These are phyloP conservation scores for Pycnococcus provasolii DNA, from an alignment of 139 green algal genomes.

Conservation along the genomic window DNA sequence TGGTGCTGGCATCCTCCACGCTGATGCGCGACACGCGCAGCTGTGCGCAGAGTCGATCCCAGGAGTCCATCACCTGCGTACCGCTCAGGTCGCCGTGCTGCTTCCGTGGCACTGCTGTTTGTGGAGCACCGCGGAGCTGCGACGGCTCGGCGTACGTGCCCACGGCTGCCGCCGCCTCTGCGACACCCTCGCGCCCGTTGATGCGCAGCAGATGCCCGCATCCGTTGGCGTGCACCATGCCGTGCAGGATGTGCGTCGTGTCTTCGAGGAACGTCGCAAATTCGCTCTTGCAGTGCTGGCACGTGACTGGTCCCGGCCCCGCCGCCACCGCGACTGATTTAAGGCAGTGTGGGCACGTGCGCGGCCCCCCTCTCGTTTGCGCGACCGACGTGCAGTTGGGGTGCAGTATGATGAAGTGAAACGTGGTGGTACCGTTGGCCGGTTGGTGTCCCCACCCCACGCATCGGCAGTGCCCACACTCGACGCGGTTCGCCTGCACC, in stretches of 20 bases:
- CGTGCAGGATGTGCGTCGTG: slow-evolving; percentile 72
- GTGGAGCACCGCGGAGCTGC: background rate
- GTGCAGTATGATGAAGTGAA: slow-evolving; percentile 76
- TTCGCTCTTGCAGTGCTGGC: slow-evolving; percentile 5
- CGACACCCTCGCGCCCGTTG: slow-evolving; percentile 63
- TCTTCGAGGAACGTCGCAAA: slow-evolving; percentile 54
- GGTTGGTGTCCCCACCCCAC: slow-evolving; percentile 74
- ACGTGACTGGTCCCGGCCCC: background rate
- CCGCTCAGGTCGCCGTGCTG: slow-evolving; percentile 32
- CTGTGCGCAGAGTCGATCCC: slow-evolving; percentile 73
- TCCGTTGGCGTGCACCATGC: slow-evolving; percentile 83
- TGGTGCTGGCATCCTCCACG: slow-evolving; percentile 88
- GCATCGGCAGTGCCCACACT: slow-evolving; percentile 17
- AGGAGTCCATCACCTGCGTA: slow-evolving; percentile 75
- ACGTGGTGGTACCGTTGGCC: slow-evolving; percentile 47
- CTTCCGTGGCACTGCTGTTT: slow-evolving; percentile 1
- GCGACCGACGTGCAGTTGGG: slow-evolving; percentile 14
- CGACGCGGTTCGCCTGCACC: background rate
- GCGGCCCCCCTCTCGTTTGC: slow-evolving; percentile 4
- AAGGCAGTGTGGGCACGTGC: slow-evolving; percentile 2
- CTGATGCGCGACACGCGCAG: slow-evolving; percentile 49
- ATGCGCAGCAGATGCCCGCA: slow-evolving; percentile 83
- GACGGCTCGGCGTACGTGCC: slow-evolving; percentile 17
- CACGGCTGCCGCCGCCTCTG: background rate
- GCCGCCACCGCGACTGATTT: background rate